phyloP scores from a whole-genome alignment of 257 asterid genomes.

The Henckelia pumila region DNA sequence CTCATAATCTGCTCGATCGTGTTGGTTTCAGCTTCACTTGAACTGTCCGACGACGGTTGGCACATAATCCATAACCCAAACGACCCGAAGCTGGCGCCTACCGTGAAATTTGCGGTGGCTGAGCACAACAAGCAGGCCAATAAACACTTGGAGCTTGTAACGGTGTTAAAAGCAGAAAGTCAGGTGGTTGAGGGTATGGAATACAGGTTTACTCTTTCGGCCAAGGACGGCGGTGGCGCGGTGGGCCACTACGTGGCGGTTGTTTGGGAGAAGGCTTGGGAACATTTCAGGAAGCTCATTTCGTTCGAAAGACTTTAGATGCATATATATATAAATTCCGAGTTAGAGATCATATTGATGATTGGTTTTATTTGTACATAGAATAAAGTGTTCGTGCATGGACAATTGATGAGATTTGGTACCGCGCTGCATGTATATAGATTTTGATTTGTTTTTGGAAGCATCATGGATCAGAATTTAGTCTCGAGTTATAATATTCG shows the following conservation, averaged over 20 bases:
- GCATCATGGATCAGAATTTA: not conserved
- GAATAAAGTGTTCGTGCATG: too few relatives aligned
- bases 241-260: slow-evolving; percentile 29
- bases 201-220: slow-evolving; percentile 33
- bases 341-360: too few relatives aligned
- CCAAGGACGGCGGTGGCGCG: slow-evolving; percentile 25
- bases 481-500: too few relatives aligned
- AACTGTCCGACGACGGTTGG: slow-evolving; percentile 26
- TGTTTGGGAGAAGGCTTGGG: slow-evolving; percentile 34
- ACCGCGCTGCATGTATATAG: too few relatives aligned
- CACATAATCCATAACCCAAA: slow-evolving; percentile 26
- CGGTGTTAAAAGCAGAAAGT: slow-evolving; percentile 32
- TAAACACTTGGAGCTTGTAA: slow-evolving; percentile 19
- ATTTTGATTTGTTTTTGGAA: too few relatives aligned
- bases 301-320: slow-evolving; percentile 34
- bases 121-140: slow-evolving; percentile 33
- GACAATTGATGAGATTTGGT: too few relatives aligned
- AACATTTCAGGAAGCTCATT: slow-evolving; percentile 28
- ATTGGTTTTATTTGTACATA: not conserved
- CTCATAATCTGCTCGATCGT: slow-evolving; percentile 13
- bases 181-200: slow-evolving; percentile 44
- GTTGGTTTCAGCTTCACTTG: not conserved
- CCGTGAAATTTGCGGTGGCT: slow-evolving; percentile 41
- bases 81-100: slow-evolving; percentile 25
- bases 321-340: too few relatives aligned